Conservation (phyloP, 2,329 filamentous ascomycete species). For the Cladosporium sp. region DNA sequence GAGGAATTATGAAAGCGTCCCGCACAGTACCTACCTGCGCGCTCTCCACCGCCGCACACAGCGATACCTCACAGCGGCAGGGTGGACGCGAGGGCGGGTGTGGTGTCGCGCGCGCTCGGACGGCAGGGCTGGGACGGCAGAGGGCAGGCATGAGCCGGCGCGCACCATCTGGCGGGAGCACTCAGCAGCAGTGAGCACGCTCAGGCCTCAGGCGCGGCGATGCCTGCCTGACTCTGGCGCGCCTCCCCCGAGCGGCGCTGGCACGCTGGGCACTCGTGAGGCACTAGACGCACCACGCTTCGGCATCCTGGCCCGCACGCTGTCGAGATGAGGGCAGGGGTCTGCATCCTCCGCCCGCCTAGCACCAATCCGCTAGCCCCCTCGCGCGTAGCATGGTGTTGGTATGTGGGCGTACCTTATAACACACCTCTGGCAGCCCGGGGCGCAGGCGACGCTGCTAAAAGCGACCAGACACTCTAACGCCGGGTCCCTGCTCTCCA, state of each 20-base stretch:
- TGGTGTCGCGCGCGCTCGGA: neutral
- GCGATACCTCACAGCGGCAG: neutral
- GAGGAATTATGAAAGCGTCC: no score
- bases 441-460: slow-evolving; percentile 11
- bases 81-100: neutral
- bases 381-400: slow-evolving; percentile 9
- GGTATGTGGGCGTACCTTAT: slow-evolving; percentile 12
- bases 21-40: no score
- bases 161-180: neutral
- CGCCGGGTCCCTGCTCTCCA: slow-evolving; percentile 9
- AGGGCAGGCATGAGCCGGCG: slow-evolving; percentile 8
- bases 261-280: slow-evolving; percentile 1
- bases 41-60: neutral
- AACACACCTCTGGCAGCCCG: slow-evolving; percentile 9
- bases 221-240: slow-evolving; percentile 2
- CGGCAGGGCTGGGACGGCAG: neutral
- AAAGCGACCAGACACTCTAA: slow-evolving; percentile 10
- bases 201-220: no score
- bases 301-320: slow-evolving; percentile 11
- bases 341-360: slow-evolving; percentile 10
- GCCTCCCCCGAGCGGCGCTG: slow-evolving; percentile 3
- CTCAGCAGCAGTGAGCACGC: no score
- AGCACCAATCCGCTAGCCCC: slow-evolving; percentile 8
- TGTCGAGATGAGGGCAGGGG: slow-evolving; percentile 12
- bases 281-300: slow-evolving; percentile 9